Base-by-base conservation (phyloP, 164 flowering plant genomes). In the Chloranthus sessilifolius region DNA sequence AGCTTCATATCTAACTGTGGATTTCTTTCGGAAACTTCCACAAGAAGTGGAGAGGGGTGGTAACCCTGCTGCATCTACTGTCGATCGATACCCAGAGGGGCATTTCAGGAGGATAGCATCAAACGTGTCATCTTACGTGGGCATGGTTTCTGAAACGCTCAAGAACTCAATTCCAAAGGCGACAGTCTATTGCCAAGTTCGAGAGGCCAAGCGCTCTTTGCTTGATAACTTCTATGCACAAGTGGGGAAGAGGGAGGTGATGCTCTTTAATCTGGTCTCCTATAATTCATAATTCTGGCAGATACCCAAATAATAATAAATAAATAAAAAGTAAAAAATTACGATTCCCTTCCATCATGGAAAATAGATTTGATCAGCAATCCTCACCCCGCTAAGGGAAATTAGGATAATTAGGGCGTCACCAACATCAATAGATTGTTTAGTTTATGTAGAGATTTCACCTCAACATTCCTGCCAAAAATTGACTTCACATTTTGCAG, bases 241-340 rank as follows among this genome's bases (percentile, higher is more conserved):
- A 56, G 41, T 85, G 16, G 90, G 83, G 27, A 82, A 60, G 67
- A 83, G 71, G 60, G 90, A 85, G 88, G 95, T 74, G 61, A 37
- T 25, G 14, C 16, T 19, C 39, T 11, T 3, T 1, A 44, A 11
- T 24, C 23, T 29, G n/a, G 2, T 3, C 31, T 7, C 17, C n/a
- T n/a, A n/a, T n/a, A n/a, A n/a, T n/a, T n/a, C n/a, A n/a, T n/a
- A n/a, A n/a, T n/a, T n/a, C n/a, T n/a, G n/a, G n/a, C n/a, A n/a
- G n/a, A n/a, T n/a, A n/a, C n/a, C n/a, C n/a, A n/a, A n/a, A n/a
- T n/a, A n/a, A n/a, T n/a, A n/a, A n/a, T n/a, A n/a, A n/a, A n/a
- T n/a, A n/a, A n/a, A n/a, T n/a, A n/a, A n/a, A n/a, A n/a, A n/a
- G n/a, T n/a, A n/a, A n/a, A n/a, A n/a, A n/a, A n/a, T n/a, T n/a